Evolutionary conservation across 345 rosid genomes (phyloP).

Genomic region (Ceriops tagal): DNA sequence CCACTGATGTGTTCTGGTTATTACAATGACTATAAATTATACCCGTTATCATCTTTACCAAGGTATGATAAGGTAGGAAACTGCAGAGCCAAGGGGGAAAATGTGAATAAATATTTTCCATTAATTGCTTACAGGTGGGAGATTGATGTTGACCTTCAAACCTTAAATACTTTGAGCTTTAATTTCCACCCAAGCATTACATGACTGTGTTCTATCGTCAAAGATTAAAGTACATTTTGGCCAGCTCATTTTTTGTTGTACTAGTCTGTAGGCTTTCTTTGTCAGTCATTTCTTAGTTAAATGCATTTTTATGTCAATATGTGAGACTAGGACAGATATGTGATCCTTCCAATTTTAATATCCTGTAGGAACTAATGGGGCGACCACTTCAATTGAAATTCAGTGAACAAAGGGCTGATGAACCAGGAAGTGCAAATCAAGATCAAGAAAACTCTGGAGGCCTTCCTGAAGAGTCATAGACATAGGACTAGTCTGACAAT

Average conservation of each 20-base stretch:
- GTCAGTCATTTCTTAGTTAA: not conserved
- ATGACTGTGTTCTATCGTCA: too few relatives aligned
- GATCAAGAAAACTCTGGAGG: slow-evolving; percentile 23
- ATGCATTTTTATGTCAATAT: not conserved
- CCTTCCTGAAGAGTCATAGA: slow-evolving; percentile 30
- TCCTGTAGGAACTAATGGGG: slow-evolving; percentile 73
- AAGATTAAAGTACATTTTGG: too few relatives aligned
- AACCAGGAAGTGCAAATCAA: slow-evolving; percentile 39
- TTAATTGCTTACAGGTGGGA: too few relatives aligned
- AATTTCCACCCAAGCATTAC: too few relatives aligned
- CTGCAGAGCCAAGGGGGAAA: too few relatives aligned
- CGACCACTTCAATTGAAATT: slow-evolving; percentile 69
- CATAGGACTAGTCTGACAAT: not conserved
- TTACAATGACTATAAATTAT: too few relatives aligned
- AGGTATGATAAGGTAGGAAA: too few relatives aligned
- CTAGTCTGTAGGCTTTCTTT: not conserved
- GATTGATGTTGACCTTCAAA: too few relatives aligned
- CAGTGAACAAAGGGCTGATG: slow-evolving; percentile 42
- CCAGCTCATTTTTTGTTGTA: not conserved
- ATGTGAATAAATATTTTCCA: too few relatives aligned
- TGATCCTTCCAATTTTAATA: slow-evolving; percentile 13
- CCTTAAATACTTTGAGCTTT: too few relatives aligned
- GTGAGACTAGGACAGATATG: not conserved
- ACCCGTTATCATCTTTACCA: too few relatives aligned
- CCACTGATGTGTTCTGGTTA: too few relatives aligned